Evolutionary conservation across 257 asterid species (phyloP).

Genomic region (Anisodus acutangulus): DNA sequence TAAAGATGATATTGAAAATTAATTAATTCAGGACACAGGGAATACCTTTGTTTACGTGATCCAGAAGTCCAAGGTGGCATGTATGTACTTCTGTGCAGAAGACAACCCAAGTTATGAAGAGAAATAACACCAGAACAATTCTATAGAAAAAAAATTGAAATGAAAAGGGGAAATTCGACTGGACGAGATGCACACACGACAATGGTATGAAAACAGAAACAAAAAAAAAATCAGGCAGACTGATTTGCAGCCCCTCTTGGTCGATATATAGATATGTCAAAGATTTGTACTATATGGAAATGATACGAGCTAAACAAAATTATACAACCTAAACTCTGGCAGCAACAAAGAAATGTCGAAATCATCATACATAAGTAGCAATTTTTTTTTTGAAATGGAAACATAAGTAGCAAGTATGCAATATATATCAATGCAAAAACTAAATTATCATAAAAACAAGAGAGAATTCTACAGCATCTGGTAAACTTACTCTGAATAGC

Average conservation of each 20-base stretch:
- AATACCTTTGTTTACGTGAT: constrained; percentile 61
- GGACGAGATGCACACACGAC: background rate
- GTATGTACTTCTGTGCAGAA: constrained; percentile 72
- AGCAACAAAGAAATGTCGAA: background rate
- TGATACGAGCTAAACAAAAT: background rate
- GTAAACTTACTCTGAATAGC: background rate
- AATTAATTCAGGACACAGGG: background rate
- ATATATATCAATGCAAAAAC: background rate
- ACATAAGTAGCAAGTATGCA: background rate
- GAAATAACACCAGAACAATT: constrained; percentile 28
- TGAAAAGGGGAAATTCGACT: background rate
- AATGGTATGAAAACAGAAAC: background rate
- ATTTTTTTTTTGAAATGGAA: background rate
- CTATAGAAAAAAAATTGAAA: background rate
- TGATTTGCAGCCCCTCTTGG: background rate
- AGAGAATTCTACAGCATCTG: background rate
- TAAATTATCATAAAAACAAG: background rate
- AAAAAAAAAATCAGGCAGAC: background rate
- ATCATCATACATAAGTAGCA: background rate
- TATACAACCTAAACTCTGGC: background rate
- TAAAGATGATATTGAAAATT: constrained; percentile 19
- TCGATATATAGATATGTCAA: background rate
- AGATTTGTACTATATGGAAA: background rate
- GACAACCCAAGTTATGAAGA: constrained; percentile 42
- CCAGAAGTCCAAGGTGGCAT: constrained; percentile 73